A percentile compares a stretch with the other conserved stretches of the same genome.
Conservation (phyloP, 2,329 filamentous ascomycete genomes). For the Chaetomium strumarium region DNA sequence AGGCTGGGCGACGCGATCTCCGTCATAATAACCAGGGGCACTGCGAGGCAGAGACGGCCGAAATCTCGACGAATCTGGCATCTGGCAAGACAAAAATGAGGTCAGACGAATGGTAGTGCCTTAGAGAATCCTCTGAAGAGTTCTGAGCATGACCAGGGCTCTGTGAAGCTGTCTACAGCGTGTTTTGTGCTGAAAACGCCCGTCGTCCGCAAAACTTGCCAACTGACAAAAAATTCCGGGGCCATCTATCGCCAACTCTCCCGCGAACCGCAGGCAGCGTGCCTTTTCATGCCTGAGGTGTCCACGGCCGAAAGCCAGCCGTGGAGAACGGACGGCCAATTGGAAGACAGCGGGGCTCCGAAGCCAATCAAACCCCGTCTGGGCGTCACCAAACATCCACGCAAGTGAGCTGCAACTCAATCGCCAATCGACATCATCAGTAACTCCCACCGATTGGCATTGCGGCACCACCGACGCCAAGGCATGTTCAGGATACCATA, state of each 20-base stretch:
- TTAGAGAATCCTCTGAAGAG: conserved; percentile 41
- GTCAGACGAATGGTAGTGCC: conserved; percentile 47
- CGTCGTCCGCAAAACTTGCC: conserved; percentile 45
- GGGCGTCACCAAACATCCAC: neutral
- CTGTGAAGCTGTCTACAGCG: conserved; percentile 41
- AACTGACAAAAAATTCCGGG: conserved; percentile 31
- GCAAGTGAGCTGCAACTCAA: neutral
- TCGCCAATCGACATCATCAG: conserved; percentile 24
- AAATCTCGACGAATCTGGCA: conserved; percentile 52
- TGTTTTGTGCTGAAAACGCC: conserved; percentile 38
- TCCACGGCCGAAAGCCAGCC: neutral
- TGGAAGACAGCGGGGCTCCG: neutral
- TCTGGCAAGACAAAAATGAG: conserved; percentile 50
- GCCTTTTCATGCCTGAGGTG: conserved; percentile 20
- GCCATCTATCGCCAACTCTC: conserved; percentile 18
- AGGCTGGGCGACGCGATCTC: conserved; percentile 52
- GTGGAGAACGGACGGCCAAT: neutral
- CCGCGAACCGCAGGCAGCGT: conserved; percentile 8
- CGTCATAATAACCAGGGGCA: conserved; percentile 48
- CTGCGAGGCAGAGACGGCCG: conserved; percentile 42
- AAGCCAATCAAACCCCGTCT: conserved; percentile 15
- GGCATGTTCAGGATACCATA: conserved; percentile 16
- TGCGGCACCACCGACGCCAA: conserved; percentile 32
- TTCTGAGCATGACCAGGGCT: conserved; percentile 51
- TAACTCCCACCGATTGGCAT: conserved; percentile 27